phyloP scores from a whole-genome alignment of 148 eudicot species.

The Spergularia marina region DNA sequence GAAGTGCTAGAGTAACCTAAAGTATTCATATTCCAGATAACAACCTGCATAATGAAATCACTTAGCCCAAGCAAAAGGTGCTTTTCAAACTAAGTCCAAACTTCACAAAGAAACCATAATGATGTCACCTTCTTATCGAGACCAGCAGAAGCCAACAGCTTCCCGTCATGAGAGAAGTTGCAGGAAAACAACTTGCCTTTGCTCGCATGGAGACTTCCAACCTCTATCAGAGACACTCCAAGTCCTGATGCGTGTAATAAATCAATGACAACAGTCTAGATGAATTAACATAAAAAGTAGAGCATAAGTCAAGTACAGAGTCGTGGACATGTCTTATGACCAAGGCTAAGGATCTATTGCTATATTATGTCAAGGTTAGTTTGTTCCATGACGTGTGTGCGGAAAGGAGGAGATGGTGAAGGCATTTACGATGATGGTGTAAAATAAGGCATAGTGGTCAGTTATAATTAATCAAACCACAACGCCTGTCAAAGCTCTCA shows the following conservation, averaged over 20 bases:
- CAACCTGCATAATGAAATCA: conserved; percentile 28
- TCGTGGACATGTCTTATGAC: too few species aligned
- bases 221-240: conserved; percentile 21
- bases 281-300: too few species aligned
- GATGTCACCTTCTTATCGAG: conserved; percentile 46
- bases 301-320: too few species aligned
- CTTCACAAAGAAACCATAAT: neutral
- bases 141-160: conserved; percentile 51
- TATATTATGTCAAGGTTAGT: too few species aligned
- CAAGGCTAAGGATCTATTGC: too few species aligned
- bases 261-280: neutral
- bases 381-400: too few species aligned
- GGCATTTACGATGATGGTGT: too few species aligned
- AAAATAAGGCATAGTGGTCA: too few species aligned
- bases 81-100: neutral
- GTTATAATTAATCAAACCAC: too few species aligned
- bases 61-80: neutral
- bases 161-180: conserved; percentile 49
- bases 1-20: neutral
- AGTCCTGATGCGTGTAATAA: conserved; percentile 8
- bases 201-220: conserved; percentile 27
- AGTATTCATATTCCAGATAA: conserved; percentile 31
- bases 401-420: too few species aligned
- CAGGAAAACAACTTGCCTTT: conserved; percentile 41
- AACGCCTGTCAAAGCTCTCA: too few species aligned